Conservation (phyloP, 1,139 yeast genomes). For the Pichia sp. region DNA sequence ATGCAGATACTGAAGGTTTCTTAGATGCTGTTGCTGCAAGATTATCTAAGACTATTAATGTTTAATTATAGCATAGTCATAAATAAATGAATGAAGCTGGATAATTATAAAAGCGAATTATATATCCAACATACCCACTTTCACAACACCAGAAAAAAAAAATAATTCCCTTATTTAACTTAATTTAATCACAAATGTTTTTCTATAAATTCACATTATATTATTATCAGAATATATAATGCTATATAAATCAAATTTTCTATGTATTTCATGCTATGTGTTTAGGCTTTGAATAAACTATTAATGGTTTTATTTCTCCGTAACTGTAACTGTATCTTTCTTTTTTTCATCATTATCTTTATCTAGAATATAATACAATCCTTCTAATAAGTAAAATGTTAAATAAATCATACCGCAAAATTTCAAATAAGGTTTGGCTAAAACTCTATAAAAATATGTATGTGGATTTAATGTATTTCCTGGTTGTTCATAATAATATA, state of each 20-base stretch:
- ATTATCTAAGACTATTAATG: constrained; percentile 19
- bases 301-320: not conserved
- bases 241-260: not conserved
- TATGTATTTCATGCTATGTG: not conserved
- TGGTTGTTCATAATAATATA: constrained; percentile 17
- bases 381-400: constrained; percentile 37
- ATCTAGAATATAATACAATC: constrained; percentile 38
- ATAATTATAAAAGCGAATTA: constrained; percentile 11
- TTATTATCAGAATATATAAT: not conserved
- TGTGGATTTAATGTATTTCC: constrained; percentile 27
- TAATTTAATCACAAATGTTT: not conserved
- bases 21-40: constrained; percentile 70
- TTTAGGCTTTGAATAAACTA: constrained; percentile 12
- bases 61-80: not conserved
- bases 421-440: constrained; percentile 38
- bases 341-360: constrained; percentile 10
- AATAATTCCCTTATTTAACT: not conserved
- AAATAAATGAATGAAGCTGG: not conserved
- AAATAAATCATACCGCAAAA: constrained; percentile 36
- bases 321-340: not conserved
- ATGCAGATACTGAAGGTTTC: constrained; percentile 87
- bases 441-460: constrained; percentile 35
- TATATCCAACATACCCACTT: constrained; percentile 2
- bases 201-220: not conserved
- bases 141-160: not conserved